A percentile compares a stretch with the other conserved stretches of the same genome.
phyloP scores from a whole-genome alignment of 23 red algal genomes.

The Gracilaria caudata region DNA sequence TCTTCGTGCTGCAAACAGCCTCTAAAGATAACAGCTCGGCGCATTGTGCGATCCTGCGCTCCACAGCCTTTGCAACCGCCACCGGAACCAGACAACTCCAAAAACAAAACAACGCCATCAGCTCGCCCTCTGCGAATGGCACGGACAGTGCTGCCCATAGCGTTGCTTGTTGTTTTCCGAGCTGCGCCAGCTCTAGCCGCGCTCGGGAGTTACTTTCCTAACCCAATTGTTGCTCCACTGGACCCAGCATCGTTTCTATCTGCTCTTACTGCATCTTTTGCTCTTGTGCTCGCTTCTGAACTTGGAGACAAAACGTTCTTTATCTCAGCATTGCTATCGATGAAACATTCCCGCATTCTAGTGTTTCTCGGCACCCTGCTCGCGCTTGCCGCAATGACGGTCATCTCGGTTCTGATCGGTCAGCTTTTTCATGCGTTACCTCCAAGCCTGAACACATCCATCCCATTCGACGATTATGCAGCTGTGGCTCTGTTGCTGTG shows the following conservation, averaged over 20 bases:
- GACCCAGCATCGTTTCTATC: constrained; percentile 64
- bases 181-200: background rate
- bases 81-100: background rate
- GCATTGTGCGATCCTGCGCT: background rate
- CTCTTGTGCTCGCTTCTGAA: constrained; percentile 89
- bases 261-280: constrained; percentile 75
- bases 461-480: constrained; percentile 97
- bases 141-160: background rate
- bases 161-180: background rate
- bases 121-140: background rate
- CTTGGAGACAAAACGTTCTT: constrained; percentile 99
- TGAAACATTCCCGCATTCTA: constrained; percentile 88
- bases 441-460: constrained; percentile 68
- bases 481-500: constrained; percentile 94
- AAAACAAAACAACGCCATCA: background rate
- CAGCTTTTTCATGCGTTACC: constrained; percentile 96
- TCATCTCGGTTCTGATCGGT: constrained; percentile 92
- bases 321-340: constrained; percentile 90
- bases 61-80: background rate
- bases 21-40: background rate
- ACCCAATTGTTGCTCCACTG: constrained; percentile 23
- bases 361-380: constrained; percentile 84
- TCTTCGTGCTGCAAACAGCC: background rate
- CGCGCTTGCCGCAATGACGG: constrained; percentile 87
- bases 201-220: constrained; percentile 13